Evolutionary conservation across 1,284 basidiomycete genomes (phyloP), one percentile per base, ranked within the genome.

Genomic region (Pseudozyma tsukubaensis): DNA sequence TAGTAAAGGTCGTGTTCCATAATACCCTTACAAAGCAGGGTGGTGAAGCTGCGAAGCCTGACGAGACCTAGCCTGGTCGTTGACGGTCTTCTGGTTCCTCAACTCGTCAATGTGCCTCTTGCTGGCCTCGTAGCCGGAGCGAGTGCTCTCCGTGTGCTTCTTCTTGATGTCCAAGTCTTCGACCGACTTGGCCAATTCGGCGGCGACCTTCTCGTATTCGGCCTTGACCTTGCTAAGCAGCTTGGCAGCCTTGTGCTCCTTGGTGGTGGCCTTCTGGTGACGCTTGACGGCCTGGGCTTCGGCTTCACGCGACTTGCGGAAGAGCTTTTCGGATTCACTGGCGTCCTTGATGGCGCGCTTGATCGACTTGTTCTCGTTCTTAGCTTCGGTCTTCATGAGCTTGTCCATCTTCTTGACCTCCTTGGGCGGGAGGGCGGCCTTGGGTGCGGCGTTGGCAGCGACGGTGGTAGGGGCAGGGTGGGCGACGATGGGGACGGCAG

Each of bases 121-220:
- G 64, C 68, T 48, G 19, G 56, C 66, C 45, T 81, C 79, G 64
- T 73, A 79, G 16, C 65, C 61, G 13, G 61, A 56, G 10, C 55
- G 39, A 18, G 78, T 81, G 29, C 58, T 60, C 53, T 63, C 53
- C 34, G 76, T 79, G 72, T 81, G 79, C 44, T 55, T 48, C 75
- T 79, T 79, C 72, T 81, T 81, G 67, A 81, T 79, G 40, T 81
- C 76, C n/a, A 79, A 62, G 19, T 81, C 76, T 58, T 81, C 76
- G 13, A 68, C 50, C 13, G 79, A 76, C 59, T 81, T 81, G 42
- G 71, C 49, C 6, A 81, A 66, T 3, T 72, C 76, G 29, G 78
- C 73, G 18, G 67, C 60, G 34, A 62, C 50, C 76, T 81, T 79
- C 32, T 81, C 76, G 51, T 79, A 59, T 45, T 69, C 69, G 50